Evolutionary conservation across 1,284 basidiomycete genomes (phyloP), one percentile per base, ranked within the genome.

Genomic region (Pulchroboletus neoregius): DNA sequence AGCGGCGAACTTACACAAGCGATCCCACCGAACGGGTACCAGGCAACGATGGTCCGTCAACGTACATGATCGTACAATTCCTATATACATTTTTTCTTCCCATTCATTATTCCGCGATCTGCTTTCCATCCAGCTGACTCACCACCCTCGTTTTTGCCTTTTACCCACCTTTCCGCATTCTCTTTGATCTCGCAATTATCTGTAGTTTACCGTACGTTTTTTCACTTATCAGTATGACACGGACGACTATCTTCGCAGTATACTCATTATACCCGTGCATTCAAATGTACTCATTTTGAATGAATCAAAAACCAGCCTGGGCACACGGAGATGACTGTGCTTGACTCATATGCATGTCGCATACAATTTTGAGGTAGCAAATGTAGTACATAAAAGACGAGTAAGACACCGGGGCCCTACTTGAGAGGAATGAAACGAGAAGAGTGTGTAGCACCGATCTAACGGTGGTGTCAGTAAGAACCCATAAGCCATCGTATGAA

Each of bases 391-490:
- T 39, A 43, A 48, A 28, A 43, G 37, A 46, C 42, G 49, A 20
- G 35, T 37, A 42, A 45, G 33, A 22, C 37, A 39, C 30, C 28
- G 28, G 13, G 24, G 12, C 34, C 18, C 71, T 79, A 80, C 70
- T 79, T 80, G 65, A 79, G 74, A 60, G 75, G 77, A 58, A 81
- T 77, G 71, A 79, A 80, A 51, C 73, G 71, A 54, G 70, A 72
- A 54, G 66, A 78, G 77, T 91, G 90, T 58, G 87, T 94, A 56
- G 93, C 93, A 85, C 94, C 94, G 68, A 94, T 91, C 82, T 84
- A 49, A n/a, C 42, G 8, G 31, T 22, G 15, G 31, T 34, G 31
- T 66, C 11, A 43, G 39, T 13, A 8, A 46, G 46, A 37, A 28
- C 3, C 50, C 12, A 24, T 22, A 45, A 24, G 32, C 34, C 11